A percentile compares a stretch with the other conserved stretches of the same genome.
These are phyloP conservation scores for Phytophthora quininea DNA, from an alignment of 352 stramenopile species.

Conservation along the genomic window DNA sequence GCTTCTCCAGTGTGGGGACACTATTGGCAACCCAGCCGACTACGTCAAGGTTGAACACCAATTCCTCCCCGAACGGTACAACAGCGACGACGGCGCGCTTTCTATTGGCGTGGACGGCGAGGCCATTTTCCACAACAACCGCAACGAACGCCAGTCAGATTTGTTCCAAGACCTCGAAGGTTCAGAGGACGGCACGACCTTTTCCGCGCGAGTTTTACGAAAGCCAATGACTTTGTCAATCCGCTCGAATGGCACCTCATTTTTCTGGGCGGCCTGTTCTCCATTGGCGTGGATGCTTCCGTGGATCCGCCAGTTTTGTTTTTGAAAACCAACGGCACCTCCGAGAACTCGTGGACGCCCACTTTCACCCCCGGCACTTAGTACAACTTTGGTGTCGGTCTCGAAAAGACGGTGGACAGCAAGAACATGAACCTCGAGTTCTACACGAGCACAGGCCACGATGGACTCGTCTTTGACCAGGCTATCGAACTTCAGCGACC, in stretches of 20 bases:
- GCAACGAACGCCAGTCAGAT: constrained; percentile 51
- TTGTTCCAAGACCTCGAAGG: constrained; percentile 50
- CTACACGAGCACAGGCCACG: too few relatives aligned
- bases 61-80: constrained; percentile 43
- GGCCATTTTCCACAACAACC: constrained; percentile 51
- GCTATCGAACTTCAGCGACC: too few relatives aligned
- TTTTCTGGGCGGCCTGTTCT: constrained; percentile 40
- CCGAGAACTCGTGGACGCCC: too few relatives aligned
- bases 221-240: constrained; percentile 47
- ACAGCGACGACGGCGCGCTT: constrained; percentile 56
- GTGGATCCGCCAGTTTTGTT: too few relatives aligned
- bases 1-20: constrained; percentile 37
- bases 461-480: too few relatives aligned
- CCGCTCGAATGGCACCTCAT: constrained; percentile 51
- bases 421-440: too few relatives aligned
- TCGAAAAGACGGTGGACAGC: too few relatives aligned
- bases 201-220: constrained; percentile 59
- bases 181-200: constrained; percentile 36
- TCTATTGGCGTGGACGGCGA: constrained; percentile 52
- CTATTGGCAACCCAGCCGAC: constrained; percentile 36
- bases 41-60: constrained; percentile 43
- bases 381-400: too few relatives aligned
- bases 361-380: too few relatives aligned
- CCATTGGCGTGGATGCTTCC: too few relatives aligned
- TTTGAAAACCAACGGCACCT: too few relatives aligned